phyloP scores from a whole-genome alignment of 2,329 filamentous ascomycete genomes.

The Ciborinia camelliae region DNA sequence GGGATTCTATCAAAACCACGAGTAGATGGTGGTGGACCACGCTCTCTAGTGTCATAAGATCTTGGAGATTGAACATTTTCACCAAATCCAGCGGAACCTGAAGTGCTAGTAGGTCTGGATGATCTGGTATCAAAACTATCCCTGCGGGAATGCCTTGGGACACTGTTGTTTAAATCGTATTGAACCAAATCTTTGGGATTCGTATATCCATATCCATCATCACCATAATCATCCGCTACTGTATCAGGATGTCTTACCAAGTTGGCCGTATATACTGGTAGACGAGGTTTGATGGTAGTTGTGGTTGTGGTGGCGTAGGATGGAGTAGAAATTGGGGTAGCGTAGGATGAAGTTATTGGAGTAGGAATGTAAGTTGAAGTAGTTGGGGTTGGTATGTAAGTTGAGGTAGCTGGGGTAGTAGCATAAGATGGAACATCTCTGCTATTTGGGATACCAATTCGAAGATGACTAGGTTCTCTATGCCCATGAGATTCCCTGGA shows the following conservation, averaged over 20 bases:
- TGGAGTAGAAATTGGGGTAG: background rate
- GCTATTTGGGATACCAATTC: slow-evolving; percentile 27
- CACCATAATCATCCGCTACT: slow-evolving; percentile 51
- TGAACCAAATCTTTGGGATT: slow-evolving; percentile 59
- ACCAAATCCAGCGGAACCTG: slow-evolving; percentile 24
- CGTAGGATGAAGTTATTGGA: background rate
- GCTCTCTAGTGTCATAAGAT: slow-evolving; percentile 42
- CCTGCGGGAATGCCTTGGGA: slow-evolving; percentile 44
- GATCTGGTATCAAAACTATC: slow-evolving; percentile 51
- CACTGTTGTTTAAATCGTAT: slow-evolving; percentile 56
- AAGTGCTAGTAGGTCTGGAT: slow-evolving; percentile 33
- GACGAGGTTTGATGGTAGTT: slow-evolving; percentile 23
- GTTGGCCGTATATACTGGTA: slow-evolving; percentile 26
- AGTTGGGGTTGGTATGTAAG: background rate
- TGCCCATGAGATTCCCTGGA: slow-evolving; percentile 22
- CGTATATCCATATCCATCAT: slow-evolving; percentile 61
- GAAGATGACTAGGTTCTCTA: slow-evolving; percentile 25
- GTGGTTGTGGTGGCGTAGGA: slow-evolving; percentile 24
- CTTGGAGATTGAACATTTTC: slow-evolving; percentile 30
- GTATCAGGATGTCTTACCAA: slow-evolving; percentile 42
- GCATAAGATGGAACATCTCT: slow-evolving; percentile 17
- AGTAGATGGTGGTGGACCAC: slow-evolving; percentile 62
- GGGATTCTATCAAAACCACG: slow-evolving; percentile 68
- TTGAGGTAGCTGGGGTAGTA: background rate
- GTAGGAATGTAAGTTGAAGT: background rate